Evolutionary conservation across 768 basidiomycete genomes (phyloP).

Genomic region (Lactarius hatsudake): DNA sequence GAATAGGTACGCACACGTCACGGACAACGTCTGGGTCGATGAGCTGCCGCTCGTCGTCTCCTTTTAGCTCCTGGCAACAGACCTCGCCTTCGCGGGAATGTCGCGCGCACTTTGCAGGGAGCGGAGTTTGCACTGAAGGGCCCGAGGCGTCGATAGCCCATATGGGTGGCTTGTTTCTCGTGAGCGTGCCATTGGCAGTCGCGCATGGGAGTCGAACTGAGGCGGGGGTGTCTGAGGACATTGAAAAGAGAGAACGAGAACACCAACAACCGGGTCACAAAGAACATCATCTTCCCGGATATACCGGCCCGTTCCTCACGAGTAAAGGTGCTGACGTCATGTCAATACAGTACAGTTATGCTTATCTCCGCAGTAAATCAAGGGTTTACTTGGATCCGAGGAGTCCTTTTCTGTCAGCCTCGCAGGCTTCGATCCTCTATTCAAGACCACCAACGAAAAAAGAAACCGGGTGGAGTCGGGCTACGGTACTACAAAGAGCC

Average conservation of each 20-base stretch:
- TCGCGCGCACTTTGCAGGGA: constrained; percentile 57
- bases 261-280: neutral
- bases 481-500: neutral
- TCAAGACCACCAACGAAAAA: neutral
- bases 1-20: constrained; percentile 61
- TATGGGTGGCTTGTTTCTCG: constrained; percentile 48
- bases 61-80: constrained; percentile 88
- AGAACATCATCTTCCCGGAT: neutral
- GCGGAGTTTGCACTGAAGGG: constrained; percentile 41
- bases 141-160: constrained; percentile 58
- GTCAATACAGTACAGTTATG: too few species aligned
- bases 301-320: neutral
- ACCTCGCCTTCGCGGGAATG: constrained; percentile 50
- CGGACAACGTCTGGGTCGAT: constrained; percentile 85
- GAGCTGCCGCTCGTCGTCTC: constrained; percentile 73
- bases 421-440: neutral
- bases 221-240: constrained; percentile 11
- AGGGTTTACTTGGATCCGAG: neutral
- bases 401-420: neutral
- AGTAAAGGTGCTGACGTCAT: neutral
- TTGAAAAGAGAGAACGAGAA: neutral
- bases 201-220: constrained; percentile 14
- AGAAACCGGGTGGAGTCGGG: neutral
- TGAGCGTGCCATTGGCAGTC: neutral
- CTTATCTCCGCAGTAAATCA: too few species aligned